Evolutionary conservation across 1,139 yeast species (phyloP).

Genomic region (Williopsis jadinii): DNA sequence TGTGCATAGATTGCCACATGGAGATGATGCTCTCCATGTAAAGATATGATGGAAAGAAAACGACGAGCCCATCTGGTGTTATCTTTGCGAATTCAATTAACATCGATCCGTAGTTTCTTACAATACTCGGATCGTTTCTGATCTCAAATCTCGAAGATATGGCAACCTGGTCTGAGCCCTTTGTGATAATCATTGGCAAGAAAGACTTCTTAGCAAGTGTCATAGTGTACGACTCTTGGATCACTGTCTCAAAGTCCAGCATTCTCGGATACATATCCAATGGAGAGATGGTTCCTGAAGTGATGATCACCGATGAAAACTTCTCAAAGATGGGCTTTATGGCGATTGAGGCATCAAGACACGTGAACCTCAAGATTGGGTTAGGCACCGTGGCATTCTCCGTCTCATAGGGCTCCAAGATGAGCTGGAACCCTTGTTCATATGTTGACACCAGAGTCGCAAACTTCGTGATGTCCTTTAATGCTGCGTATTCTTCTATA

Average conservation of each 20-base stretch:
- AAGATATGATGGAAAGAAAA: slow-evolving; percentile 91
- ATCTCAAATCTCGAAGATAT: slow-evolving; percentile 95
- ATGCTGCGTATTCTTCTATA: slow-evolving; percentile 86
- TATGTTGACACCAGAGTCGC: slow-evolving; percentile 95
- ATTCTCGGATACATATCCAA: slow-evolving; percentile 97
- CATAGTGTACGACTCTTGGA: slow-evolving; percentile 95
- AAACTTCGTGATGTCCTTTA: slow-evolving; percentile 93
- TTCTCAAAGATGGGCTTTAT: slow-evolving; percentile 94
- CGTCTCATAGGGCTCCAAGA: slow-evolving; percentile 92
- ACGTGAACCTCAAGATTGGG: slow-evolving; percentile 90
- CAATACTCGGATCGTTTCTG: slow-evolving; percentile 95
- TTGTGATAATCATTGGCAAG: slow-evolving; percentile 91
- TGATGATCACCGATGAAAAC: slow-evolving; percentile 88
- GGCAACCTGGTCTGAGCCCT: slow-evolving; percentile 96
- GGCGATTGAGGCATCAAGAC: slow-evolving; percentile 96
- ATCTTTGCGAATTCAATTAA: slow-evolving; percentile 88
- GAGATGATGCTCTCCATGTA: slow-evolving; percentile 97
- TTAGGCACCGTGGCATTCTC: slow-evolving; percentile 98
- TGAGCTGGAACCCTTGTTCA: slow-evolving; percentile 85
- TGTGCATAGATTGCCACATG: slow-evolving; percentile 99
- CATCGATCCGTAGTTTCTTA: slow-evolving; percentile 90
- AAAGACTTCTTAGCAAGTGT: slow-evolving; percentile 88
- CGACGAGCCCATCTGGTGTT: slow-evolving; percentile 98
- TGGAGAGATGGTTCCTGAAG: slow-evolving; percentile 97
- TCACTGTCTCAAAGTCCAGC: slow-evolving; percentile 90